A percentile compares a stretch with the other conserved stretches of the same genome.
Evolutionary conservation across 2,329 filamentous ascomycete species (phyloP).

Genomic region (Ilyonectria robusta): DNA sequence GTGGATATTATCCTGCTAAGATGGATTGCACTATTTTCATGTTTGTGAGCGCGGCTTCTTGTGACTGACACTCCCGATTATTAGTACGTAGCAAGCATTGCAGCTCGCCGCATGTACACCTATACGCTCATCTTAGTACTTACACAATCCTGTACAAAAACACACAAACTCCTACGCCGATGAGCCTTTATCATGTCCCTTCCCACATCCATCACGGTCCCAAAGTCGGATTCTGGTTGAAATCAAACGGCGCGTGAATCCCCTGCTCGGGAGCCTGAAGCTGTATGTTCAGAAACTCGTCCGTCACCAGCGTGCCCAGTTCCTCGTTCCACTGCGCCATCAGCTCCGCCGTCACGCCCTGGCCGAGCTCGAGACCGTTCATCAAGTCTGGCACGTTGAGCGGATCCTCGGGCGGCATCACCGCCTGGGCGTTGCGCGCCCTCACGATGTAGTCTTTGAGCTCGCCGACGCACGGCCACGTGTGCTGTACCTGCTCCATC

Average conservation of each 20-base stretch:
- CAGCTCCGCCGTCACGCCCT: constrained; percentile 43
- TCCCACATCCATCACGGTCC: constrained; percentile 13
- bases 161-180: no score
- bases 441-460: constrained; percentile 54
- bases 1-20: not conserved
- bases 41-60: no score
- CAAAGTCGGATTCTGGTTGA: constrained; percentile 43
- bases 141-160: no score
- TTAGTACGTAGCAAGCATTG: not conserved
- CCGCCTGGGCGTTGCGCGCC: constrained; percentile 49
- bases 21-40: not conserved
- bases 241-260: constrained; percentile 49
- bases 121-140: no score
- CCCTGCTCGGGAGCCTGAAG: constrained; percentile 47
- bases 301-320: constrained; percentile 52
- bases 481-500: constrained; percentile 66
- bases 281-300: constrained; percentile 53
- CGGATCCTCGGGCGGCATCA: constrained; percentile 51
- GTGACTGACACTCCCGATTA: no score
- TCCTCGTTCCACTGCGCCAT: constrained; percentile 50
- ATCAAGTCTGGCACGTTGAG: constrained; percentile 52
- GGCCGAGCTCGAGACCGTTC: constrained; percentile 50
- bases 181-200: no score
- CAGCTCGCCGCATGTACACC: no score
- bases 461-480: constrained; percentile 62